Evolutionary conservation across 306 rosid species (phyloP), one percentile per base, ranked within the genome.

Genomic region (Hippophae tibetana): DNA sequence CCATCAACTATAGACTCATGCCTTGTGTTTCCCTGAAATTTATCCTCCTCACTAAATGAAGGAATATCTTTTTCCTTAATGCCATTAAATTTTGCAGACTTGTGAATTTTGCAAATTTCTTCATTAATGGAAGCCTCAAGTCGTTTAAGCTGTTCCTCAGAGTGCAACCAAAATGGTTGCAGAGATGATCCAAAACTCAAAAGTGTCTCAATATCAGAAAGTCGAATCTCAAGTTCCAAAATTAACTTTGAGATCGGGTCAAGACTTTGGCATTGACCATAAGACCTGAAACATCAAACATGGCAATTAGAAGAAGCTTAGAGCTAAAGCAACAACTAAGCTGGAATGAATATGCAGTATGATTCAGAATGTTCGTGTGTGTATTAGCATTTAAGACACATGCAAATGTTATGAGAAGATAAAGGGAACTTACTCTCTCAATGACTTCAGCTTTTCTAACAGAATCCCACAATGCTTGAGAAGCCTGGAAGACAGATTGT

Each of bases 131-230:
- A 72, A 62, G 82, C 74, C 76, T 88, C 99, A 65, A 93, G 72
- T 57, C 55, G 67, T 57, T 80, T 85, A 47, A 88, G 81, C 73
- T 79, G 87, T 69, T 67, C 69, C 64, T 86, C 90, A 43, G 94
- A 88, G 70, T 93, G 88, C 75, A 72, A 63, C 99, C 99, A 93
- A 61, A 85, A 93, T 2, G 95, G 95, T 68, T 80, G 95, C 76
- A 93, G 63, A 52, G 94, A 84, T 55, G 78, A 50, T 31, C 89
- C 96, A 60, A 59, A 76, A 26, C 80, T 68, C 63, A 80, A 74
- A 55, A 88, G 89, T 43, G 94, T 73, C 79, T 73, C 77, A 55
- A 83, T 55, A 86, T 93, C 99, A 60, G 81, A 76, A 46, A 88
- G 90, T 70, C 99, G 79, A 51, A 84, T 84, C 78, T 86, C 95